Evolutionary conservation across 495 filamentous ascomycete species (phyloP), one percentile per base, ranked within the genome.

Genomic region (Neurospora sp.): DNA sequence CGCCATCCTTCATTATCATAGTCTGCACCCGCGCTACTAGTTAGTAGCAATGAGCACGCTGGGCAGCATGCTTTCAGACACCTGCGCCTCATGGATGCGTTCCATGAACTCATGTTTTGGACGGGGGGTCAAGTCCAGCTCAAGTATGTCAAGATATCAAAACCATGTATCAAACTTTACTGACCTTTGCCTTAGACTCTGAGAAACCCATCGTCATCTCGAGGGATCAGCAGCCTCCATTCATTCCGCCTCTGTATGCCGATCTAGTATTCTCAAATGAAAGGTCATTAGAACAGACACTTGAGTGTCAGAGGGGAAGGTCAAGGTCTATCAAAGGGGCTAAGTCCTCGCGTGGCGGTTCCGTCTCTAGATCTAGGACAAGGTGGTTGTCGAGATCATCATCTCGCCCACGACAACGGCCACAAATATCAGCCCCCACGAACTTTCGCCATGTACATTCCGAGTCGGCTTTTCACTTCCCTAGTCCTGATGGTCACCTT

Each of bases 391-490:
- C 81, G 40, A 75, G 78, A 71, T 72, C 75, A 17, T 80, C 82
- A 17, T 79, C 83, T 27, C 73, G 53, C 27, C 71, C 76, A 41
- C 69, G 78, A 73, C 84, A 81, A 75, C 80, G 82, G 74, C 79
- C 83, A 76, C 80, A 80, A 40, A 86, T 86, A 77, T 86, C 84
- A 27, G 78, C 78, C 53, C 84, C 84, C 12, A 82, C 83, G 17
- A 79, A 86, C 74, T 86, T 86, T 73, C 84, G 84, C 45, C 84
- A 86, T 75, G 74, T 86, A 35, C 78, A 85, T 68, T 83, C 83
- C 41, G 83, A 84, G 61, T 84, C 84, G 35, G 35, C 35, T 0
- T 84, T 85, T 71, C 84, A 84, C 69, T 80, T 82, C 61, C 80
- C 81, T 14, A 75, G 73, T 69, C 81, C 82, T 17, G 72, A 73